Evolutionary conservation across 73 alveolate genomes (phyloP), one percentile per base, ranked within the genome.

Genomic region (Halteria grandinella): DNA sequence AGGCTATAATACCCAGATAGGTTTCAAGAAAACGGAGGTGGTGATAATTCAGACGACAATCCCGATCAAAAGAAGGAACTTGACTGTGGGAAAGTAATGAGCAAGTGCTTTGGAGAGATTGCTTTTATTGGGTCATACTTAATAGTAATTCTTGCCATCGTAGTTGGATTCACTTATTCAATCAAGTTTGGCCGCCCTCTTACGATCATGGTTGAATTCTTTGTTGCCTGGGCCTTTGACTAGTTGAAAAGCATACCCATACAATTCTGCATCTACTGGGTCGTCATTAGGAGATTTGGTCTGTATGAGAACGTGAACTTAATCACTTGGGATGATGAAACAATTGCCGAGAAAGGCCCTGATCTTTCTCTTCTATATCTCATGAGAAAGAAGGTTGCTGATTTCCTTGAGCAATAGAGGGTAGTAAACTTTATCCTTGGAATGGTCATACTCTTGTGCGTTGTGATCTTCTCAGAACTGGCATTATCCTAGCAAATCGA

Each of bases 31-130:
- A 82, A 74, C 1, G 49, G 39, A n/a, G 84, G 82, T 11, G 69
- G 43, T n/a, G n/a, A n/a, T n/a, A n/a, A n/a, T n/a, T n/a, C n/a
- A 41, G 88, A 86, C 3, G 39, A 36, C 15, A 69, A 51, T 37
- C 74, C 82, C n/a, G 89, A 79, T 28, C 36, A 51, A 29, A 69
- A 77, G 36, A 76, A 86, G 37, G 91, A 86, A 39, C 83, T 76
- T 8, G 87, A 87, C 17, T 86, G 94, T 17, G 72, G 70, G 29
- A 70, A 48, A 43, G 76, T 86, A 6, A 20, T 72, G 47, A 69
- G 33, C 73, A 86, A 79, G 49, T 86, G 90, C 77, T 55, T 85
- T 51, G 87, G 91, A n/a, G 94, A 80, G 58, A 23, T 79, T 2
- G 36, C 63, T 8, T 36, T 57, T 27, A 75, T 75, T 8, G 20